Conservation (phyloP, 2,329 filamentous ascomycete genomes). For the Cladosporium sp. region DNA sequence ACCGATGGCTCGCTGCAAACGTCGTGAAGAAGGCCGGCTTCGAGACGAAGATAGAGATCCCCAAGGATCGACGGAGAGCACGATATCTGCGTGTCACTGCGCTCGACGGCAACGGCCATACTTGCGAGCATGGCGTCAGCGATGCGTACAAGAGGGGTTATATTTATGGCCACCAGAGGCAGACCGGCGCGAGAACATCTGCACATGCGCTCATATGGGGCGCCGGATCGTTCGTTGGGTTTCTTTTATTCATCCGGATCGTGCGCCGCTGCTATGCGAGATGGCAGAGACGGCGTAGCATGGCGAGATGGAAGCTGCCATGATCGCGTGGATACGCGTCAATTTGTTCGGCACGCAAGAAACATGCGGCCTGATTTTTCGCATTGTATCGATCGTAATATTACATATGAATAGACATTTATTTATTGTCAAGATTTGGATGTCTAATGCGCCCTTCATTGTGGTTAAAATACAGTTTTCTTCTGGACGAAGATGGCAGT, state of each 20-base stretch:
- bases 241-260: background rate
- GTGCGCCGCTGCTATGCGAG: background rate
- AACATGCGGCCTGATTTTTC: too few relatives aligned
- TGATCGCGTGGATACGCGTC: background rate
- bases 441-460: too few relatives aligned
- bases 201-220: background rate
- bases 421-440: too few relatives aligned
- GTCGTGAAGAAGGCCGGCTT: slow-evolving; percentile 30
- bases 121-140: slow-evolving; percentile 21
- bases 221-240: background rate
- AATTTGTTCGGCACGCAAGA: too few relatives aligned
- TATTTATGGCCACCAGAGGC: slow-evolving; percentile 2
- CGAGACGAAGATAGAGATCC: slow-evolving; percentile 31
- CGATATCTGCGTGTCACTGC: slow-evolving; percentile 27
- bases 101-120: slow-evolving; percentile 18
- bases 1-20: slow-evolving; percentile 17
- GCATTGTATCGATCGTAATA: too few relatives aligned
- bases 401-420: too few relatives aligned
- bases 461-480: too few relatives aligned
- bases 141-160: slow-evolving; percentile 2
- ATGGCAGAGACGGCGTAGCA: background rate
- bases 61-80: slow-evolving; percentile 13
- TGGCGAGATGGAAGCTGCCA: slow-evolving; percentile 5
- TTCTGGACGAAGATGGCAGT: too few relatives aligned
- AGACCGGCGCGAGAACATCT: background rate